phyloP scores from a whole-genome alignment of 202 grass and related monocot species.

The Schoenoplectus triqueter region DNA sequence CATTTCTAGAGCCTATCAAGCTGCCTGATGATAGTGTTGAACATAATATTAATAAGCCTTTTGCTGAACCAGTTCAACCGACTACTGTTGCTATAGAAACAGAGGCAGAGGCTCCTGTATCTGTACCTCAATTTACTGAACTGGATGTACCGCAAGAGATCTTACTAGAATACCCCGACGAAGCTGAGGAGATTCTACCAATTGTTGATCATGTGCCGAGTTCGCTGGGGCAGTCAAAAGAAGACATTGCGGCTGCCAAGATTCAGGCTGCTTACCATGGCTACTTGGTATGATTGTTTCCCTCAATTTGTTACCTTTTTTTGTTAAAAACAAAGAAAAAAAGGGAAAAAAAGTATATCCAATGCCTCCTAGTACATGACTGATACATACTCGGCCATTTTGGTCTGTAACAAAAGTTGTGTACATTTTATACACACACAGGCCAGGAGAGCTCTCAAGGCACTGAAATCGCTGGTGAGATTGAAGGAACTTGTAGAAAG shows the following conservation, averaged over 20 bases:
- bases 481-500: constrained; percentile 75
- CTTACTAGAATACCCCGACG: constrained; percentile 9
- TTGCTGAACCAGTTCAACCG: constrained; percentile 57
- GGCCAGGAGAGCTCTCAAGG: constrained; percentile 82
- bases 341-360: no score
- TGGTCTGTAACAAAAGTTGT: not conserved
- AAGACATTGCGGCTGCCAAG: constrained; percentile 72
- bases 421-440: constrained; percentile 31
- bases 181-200: constrained; percentile 43
- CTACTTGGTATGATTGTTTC: constrained; percentile 60
- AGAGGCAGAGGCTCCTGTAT: constrained; percentile 77
- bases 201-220: constrained; percentile 15
- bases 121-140: constrained; percentile 71
- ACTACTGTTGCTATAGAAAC: constrained; percentile 46
- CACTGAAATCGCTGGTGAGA: constrained; percentile 74
- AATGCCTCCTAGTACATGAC: no score
- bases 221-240: constrained; percentile 45
- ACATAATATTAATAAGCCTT: no score
- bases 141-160: constrained; percentile 62
- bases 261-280: constrained; percentile 82
- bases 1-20: constrained; percentile 21
- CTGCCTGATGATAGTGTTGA: no score
- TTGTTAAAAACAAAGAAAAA: no score
- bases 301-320: not conserved
- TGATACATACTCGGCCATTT: not conserved